Evolutionary conservation across 352 stramenopile species (phyloP), one percentile per base, ranked within the genome.

Genomic region (Globisporangium iwayamae): DNA sequence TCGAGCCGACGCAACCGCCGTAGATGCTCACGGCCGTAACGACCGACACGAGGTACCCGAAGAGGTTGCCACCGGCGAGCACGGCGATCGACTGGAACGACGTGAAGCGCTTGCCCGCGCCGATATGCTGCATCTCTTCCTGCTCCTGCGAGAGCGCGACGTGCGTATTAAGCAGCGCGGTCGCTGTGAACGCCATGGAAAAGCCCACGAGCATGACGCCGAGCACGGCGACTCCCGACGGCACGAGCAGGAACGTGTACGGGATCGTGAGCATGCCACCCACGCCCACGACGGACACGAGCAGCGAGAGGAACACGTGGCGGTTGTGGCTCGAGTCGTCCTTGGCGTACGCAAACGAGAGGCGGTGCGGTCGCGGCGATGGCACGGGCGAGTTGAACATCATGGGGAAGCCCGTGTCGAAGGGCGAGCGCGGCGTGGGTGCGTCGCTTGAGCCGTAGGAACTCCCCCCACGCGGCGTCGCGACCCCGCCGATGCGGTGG

Each of bases 211-310:
- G 22, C 14, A 83, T 56, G 54, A 91, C 65, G 22, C 70, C 70
- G 16, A 69, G 38, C n/a, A 88, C 38, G 7, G 81, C 80, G 6
- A 68, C 48, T 68, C 72, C 79, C 16, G 72, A 71, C 0, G 81
- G 71, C 36, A 83, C 67, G 16, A 86, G 60, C 28, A 87, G 52
- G 58, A 93, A 93, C 39, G 81, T 88, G 70, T 87, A 93, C 16
- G 84, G 81, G 53, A 93, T 69, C 0, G 76, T 81, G 14, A 93
- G 70, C 79, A 91, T 82, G 20, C 32, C 32, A 2, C 84, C 84
- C 16, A 79, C 81, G 45, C 84, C 84, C 28, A 91, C 79, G 22
- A 86, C 85, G 47, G 81, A 90, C 77, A 91, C 88, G 66, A 89
- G 82, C 64, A 93, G 75, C 58, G 78, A 89, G 25, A 89, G 69